Evolutionary conservation across 176 grass and related monocot species (phyloP).

Genomic region (Hordeum marinum): DNA sequence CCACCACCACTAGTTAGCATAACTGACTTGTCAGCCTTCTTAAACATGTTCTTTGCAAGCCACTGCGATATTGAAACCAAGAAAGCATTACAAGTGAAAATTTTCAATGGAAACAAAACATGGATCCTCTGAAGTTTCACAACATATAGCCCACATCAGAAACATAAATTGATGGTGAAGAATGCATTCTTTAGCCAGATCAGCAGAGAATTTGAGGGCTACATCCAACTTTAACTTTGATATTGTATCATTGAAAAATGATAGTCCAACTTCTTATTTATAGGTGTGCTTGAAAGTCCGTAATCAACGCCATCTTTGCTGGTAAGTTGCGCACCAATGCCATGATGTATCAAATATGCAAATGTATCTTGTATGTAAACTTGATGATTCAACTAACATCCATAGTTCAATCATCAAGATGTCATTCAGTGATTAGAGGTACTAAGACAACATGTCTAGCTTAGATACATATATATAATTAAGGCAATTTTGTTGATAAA

Average conservation of each 20-base stretch:
- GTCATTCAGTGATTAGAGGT: not conserved
- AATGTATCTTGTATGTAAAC: not conserved
- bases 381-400: not conserved
- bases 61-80: conserved; percentile 46
- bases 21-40: conserved; percentile 52
- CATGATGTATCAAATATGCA: not conserved
- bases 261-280: conserved; percentile 1
- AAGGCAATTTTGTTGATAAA: not conserved
- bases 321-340: not conserved
- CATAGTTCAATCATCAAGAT: conserved; percentile 12
- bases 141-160: not conserved
- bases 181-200: conserved; percentile 9
- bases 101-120: conserved; percentile 7
- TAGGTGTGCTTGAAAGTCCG: not conserved
- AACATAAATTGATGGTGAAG: conserved; percentile 15
- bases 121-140: conserved; percentile 9
- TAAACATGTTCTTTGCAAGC: conserved; percentile 74
- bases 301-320: not conserved
- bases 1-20: conserved; percentile 21
- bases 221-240: conserved; percentile 5
- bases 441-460: not conserved
- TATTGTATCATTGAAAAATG: conserved; percentile 1
- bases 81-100: not conserved
- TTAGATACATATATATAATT: not conserved
- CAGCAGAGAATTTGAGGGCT: not conserved